Evolutionary conservation across 441 rosid genomes (phyloP), one percentile per base, ranked within the genome.

Genomic region (Erodium trifolium): DNA sequence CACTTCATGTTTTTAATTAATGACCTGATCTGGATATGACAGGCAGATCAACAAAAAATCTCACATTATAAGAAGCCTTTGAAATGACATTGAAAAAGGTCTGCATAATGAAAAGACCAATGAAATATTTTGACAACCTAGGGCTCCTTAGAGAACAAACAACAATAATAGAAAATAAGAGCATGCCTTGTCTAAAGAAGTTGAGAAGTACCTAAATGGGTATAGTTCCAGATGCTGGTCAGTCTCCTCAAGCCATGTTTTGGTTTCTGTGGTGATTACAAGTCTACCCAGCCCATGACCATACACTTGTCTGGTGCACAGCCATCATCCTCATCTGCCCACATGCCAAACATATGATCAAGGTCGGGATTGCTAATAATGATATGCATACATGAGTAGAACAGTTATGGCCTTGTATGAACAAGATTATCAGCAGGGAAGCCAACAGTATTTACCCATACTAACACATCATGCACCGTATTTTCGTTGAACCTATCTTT

Each of bases 181-280:
- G 66, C 66, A 63, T 29, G 41, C 17, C 8, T 63, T 63, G 39
- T 63, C 66, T 63, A 63, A 63, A 23, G 66, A 63, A 29, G 39
- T 63, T 63, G 39, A 13, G 17, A n/a, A 49, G 57, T 29, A 63
- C 17, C 66, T 27, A 13, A 27, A 27, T 63, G 37, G 41, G 66
- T 63, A 63, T 63, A 13, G 37, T 29, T 23, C 39, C 66, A 29
- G 66, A 13, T 13, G 16, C 57, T n/a, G 57, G 57, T 12, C 10
- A 63, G 66, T 63, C 66, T 63, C 66, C 66, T 49, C 57, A 49
- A 4, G 57, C 57, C 57, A 49, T 49, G 53, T 10, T 12, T 63
- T 29, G 57, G 57, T 49, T 63, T 29, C 41, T 63, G 14, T 27
- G 66, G 39, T 49, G 16, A 49, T 49, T 49, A 29, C 12, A 63